Evolutionary conservation across 2,329 filamentous ascomycete species (phyloP), one percentile per base, ranked within the genome.

Genomic region (Acrocalymma vagum): DNA sequence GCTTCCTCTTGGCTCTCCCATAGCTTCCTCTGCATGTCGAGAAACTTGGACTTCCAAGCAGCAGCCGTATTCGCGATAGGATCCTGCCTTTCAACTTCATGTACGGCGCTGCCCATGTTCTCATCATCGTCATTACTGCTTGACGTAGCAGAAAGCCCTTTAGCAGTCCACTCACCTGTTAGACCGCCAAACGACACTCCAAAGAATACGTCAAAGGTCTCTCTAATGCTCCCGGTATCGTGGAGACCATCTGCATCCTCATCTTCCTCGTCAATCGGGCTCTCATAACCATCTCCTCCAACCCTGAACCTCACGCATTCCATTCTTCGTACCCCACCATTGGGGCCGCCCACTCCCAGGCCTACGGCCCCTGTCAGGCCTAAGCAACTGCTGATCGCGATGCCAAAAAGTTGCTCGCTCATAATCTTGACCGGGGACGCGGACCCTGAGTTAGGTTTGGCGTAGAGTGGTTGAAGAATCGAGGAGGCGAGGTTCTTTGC

Each of bases 191-290:
- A 70, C 1, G 62, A 58, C 3, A 72, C 64, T 3, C 56, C 65
- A 63, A 76, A 78, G 18, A 53, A 67, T 1, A 78, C 57, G 37
- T 78, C 75, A 36, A 72, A 78, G 0, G 70, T 65, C 34, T 74
- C 69, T 20, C 63, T 62, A 13, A 72, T 55, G 3, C 26, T 49
- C 2, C 43, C 54, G 16, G 46, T 37, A 8, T 48, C 42, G 6
- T 52, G 23, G 9, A 52, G 32, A 9, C 39, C 45, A 9, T 58
- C 54, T 1, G 26, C 48, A n/a, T 65, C 63, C 6, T 67, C 67
- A 9, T 72, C 66, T 5, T 67, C 65, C 8, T 75, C 71, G 10
- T 73, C 65, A 10, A 74, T 58, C 0, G 71, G 70, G n/a, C 56
- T 65, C 20, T 71, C 67, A 21, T 71, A 69, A 6, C 66, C 70